Conservation (phyloP, 108 stramenopile species). For the Cyclostephanos tholiformis region DNA sequence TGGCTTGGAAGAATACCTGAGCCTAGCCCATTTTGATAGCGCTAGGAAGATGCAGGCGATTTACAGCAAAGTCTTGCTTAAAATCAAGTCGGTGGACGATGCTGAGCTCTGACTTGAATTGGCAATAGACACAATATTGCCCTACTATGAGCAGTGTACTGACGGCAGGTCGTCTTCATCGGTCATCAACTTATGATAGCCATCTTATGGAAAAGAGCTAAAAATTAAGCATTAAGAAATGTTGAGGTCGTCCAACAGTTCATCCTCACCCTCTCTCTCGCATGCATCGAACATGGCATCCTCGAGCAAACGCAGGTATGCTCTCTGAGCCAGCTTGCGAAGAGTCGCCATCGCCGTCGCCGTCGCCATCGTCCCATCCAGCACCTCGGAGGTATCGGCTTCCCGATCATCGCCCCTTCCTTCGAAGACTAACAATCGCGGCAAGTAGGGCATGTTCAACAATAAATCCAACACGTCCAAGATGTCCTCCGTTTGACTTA, state of each 20-base stretch:
- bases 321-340: constrained; percentile 55
- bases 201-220: too few species aligned
- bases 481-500: constrained; percentile 51
- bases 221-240: constrained; percentile 24
- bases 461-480: constrained; percentile 66
- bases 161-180: too few species aligned
- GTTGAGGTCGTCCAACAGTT: constrained; percentile 68
- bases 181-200: too few species aligned
- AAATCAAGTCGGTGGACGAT: constrained; percentile 57
- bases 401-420: too few species aligned
- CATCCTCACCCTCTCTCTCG: constrained; percentile 76
- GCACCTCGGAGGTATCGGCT: too few species aligned
- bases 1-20: constrained; percentile 70
- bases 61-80: constrained; percentile 73
- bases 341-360: not conserved
- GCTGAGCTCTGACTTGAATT: constrained; percentile 37
- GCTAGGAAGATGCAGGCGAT: constrained; percentile 74
- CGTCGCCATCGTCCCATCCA: not conserved
- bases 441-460: constrained; percentile 62
- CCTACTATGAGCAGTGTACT: too few species aligned
- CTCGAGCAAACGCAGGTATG: constrained; percentile 75
- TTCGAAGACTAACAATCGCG: not conserved
- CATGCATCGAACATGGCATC: constrained; percentile 87
- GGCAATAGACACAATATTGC: not conserved
- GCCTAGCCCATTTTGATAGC: constrained; percentile 78